These are phyloP conservation scores for Neurospora sp. DNA, from an alignment of 2,329 filamentous ascomycete genomes.

Conservation along the genomic window DNA sequence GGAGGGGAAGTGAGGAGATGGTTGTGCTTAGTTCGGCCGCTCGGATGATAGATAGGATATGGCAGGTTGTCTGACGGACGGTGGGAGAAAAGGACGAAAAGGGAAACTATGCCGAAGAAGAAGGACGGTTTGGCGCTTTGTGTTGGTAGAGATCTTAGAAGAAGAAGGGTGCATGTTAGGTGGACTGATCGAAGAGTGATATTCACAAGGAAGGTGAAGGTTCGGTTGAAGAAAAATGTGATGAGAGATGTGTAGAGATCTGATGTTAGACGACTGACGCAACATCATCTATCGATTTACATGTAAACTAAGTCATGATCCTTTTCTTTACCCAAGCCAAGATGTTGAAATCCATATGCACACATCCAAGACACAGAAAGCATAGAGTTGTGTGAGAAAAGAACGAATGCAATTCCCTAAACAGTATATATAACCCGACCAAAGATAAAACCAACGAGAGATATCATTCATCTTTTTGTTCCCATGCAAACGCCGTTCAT, in stretches of 20 bases:
- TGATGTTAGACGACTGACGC: no score
- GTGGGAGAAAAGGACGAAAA: background rate
- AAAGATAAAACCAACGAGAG: background rate
- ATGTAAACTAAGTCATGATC: no score
- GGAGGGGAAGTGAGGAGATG: background rate
- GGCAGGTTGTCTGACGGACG: background rate
- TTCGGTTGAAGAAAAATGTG: no score
- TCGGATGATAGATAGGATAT: background rate
- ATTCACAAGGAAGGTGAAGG: no score
- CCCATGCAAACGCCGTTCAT: constrained; percentile 10
- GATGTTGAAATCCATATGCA: background rate
- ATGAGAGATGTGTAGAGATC: no score
- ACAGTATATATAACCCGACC: background rate
- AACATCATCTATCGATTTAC: no score
- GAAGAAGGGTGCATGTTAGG: no score
- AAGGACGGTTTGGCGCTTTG: no score
- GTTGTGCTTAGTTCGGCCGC: background rate
- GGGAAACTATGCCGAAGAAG: no score
- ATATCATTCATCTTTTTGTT: constrained; percentile 8
- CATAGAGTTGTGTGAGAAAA: background rate
- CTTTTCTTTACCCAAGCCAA: background rate
- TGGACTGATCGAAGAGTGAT: no score
- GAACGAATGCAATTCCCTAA: background rate
- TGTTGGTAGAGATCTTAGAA: no score
- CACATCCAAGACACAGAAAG: background rate